Conservation (phyloP, 495 filamentous ascomycete genomes). For the Apiosordaria backusii region DNA sequence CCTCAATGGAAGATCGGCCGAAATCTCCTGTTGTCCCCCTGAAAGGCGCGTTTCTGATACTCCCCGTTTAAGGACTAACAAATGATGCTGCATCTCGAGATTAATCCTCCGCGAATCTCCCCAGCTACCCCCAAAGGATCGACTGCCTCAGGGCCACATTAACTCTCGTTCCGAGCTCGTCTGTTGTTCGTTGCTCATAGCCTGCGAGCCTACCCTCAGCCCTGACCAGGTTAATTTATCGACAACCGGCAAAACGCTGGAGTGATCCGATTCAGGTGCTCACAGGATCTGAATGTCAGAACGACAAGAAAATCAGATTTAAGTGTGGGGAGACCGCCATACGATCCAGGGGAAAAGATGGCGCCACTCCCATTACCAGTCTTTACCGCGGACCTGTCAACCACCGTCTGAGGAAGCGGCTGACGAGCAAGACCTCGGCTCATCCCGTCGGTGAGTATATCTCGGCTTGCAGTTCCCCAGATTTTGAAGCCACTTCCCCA, state of each 20-base stretch:
- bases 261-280: constrained; percentile 26
- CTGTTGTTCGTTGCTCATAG: constrained; percentile 2
- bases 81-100: constrained; percentile 14
- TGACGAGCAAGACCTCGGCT: constrained; percentile 12
- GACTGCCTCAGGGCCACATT: not conserved
- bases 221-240: constrained; percentile 20
- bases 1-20: constrained; percentile 13
- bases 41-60: constrained; percentile 15
- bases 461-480: constrained; percentile 30
- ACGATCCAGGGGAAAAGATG: constrained; percentile 23
- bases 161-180: constrained; percentile 19
- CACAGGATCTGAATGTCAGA: constrained; percentile 10
- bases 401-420: constrained; percentile 17
- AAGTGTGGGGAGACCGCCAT: constrained; percentile 29
- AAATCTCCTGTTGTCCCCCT: constrained; percentile 8
- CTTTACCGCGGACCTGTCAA: constrained; percentile 12
- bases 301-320: constrained; percentile 13
- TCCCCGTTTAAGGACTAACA: constrained; percentile 1
- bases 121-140: constrained; percentile 5
- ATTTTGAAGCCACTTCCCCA: constrained; percentile 21
- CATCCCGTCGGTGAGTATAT: constrained; percentile 24
- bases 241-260: constrained; percentile 26
- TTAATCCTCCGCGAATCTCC: constrained; percentile 18
- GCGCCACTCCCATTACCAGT: constrained; percentile 19
- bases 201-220: not conserved